phyloP scores from a whole-genome alignment of 2,329 filamentous ascomycete genomes.

The Neurospora sp. region DNA sequence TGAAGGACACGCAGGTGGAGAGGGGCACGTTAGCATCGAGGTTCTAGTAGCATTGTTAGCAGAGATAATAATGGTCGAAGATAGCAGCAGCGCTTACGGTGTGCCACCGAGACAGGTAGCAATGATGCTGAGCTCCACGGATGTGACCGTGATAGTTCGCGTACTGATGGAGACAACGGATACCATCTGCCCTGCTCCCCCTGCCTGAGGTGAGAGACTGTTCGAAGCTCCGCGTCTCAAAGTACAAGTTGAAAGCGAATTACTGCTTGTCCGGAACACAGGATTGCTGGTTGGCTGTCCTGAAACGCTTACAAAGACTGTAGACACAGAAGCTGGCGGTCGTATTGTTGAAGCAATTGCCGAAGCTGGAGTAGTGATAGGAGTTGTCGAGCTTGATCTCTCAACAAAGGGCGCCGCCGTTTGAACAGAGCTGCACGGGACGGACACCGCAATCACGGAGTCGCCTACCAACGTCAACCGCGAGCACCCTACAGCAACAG shows the following conservation, averaged over 20 bases:
- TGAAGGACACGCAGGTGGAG: not conserved
- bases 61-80: not conserved
- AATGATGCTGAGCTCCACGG: conserved; percentile 3
- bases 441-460: conserved; percentile 4
- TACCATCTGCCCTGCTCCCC: not conserved
- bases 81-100: conserved; percentile 1
- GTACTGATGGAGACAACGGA: not conserved
- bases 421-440: not conserved
- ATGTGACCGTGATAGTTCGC: conserved; percentile 2
- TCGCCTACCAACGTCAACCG: conserved; percentile 3
- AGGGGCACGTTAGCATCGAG: conserved; percentile 1
- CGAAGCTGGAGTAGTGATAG: not conserved
- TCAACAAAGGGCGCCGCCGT: not conserved
- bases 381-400: not conserved
- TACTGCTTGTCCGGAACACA: not conserved
- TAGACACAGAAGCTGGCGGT: not conserved
- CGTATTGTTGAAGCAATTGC: not conserved
- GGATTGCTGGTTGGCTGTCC: not conserved
- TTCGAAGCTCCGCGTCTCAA: not conserved
- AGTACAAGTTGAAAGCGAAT: not conserved
- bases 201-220: not conserved
- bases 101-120: conserved; percentile 1
- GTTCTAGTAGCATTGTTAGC: not conserved
- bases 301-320: not conserved
- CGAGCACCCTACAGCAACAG: conserved; percentile 6